Conservation (phyloP, 345 rosid genomes). For the Laguncularia racemosa region DNA sequence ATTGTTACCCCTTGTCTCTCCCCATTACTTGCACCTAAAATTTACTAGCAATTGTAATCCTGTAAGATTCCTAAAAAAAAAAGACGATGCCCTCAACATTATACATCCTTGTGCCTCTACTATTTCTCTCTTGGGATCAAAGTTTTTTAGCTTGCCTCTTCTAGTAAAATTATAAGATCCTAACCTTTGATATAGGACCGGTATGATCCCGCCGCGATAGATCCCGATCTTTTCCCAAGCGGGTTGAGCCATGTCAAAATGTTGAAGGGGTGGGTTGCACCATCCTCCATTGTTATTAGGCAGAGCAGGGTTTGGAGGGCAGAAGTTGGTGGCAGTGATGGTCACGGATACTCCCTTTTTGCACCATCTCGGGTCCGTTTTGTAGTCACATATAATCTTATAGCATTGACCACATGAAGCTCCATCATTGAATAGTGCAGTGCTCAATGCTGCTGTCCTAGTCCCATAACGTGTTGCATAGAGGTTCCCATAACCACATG, state of each 20-base stretch:
- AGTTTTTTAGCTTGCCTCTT: too few relatives aligned
- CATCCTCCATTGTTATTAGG: conserved; percentile 83
- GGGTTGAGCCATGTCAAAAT: conserved; percentile 93
- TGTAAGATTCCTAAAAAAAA: too few relatives aligned
- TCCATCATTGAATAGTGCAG: conserved; percentile 63
- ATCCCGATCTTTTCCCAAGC: conserved; percentile 89
- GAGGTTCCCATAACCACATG: conserved; percentile 78
- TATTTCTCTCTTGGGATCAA: too few relatives aligned
- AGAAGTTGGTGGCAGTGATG: conserved; percentile 69
- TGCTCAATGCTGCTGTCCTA: conserved; percentile 66
- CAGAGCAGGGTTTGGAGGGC: conserved; percentile 68
- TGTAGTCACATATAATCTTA: conserved; percentile 47
- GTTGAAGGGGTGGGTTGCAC: conserved; percentile 96
- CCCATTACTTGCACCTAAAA: too few relatives aligned
- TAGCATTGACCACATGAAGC: conserved; percentile 74
- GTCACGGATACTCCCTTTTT: conserved; percentile 45
- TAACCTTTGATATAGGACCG: conserved; percentile 73
- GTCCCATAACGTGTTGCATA: conserved; percentile 60
- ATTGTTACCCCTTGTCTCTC: too few relatives aligned
- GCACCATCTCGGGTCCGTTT: conserved; percentile 60
- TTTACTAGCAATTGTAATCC: too few relatives aligned
- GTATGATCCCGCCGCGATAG: conserved; percentile 79
- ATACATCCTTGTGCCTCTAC: too few relatives aligned
- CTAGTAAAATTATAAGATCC: too few relatives aligned
- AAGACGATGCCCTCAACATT: too few relatives aligned